Evolutionary conservation across 345 rosid species (phyloP).

Genomic region (Luvunga scandens): DNA sequence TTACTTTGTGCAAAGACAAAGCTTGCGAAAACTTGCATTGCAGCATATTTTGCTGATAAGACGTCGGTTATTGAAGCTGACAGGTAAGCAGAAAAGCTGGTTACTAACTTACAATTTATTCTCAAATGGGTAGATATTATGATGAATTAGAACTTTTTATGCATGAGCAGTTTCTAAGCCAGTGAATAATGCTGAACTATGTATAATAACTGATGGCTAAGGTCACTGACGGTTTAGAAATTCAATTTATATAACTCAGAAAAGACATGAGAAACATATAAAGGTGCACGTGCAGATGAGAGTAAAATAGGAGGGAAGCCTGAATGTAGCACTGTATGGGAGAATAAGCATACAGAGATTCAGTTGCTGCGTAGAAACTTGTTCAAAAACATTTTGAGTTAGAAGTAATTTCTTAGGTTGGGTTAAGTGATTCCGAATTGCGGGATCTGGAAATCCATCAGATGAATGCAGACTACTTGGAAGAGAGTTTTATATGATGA

Average conservation of each 20-base stretch:
- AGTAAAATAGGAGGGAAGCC: neutral
- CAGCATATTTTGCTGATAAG: constrained; percentile 81
- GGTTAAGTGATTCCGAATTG: neutral
- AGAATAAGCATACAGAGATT: constrained; percentile 1
- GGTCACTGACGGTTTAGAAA: neutral
- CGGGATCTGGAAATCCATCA: neutral
- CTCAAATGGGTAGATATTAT: neutral
- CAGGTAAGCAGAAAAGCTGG: constrained; percentile 36
- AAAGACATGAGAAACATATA: neutral
- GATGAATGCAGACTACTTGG: neutral
- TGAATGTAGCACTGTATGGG: neutral
- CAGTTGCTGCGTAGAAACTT: neutral
- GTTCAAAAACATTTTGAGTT: neutral
- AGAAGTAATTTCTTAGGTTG: neutral
- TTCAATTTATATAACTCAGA: neutral
- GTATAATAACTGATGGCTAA: neutral
- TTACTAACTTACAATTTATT: neutral
- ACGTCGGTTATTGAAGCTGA: constrained; percentile 52
- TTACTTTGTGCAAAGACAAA: constrained; percentile 91
- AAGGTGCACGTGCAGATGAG: neutral
- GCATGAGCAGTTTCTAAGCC: neutral
- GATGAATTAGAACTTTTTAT: neutral
- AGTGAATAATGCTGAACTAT: neutral
- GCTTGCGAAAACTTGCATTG: constrained; percentile 68
- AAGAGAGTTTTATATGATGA: neutral